A percentile compares a stretch with the other conserved stretches of the same genome.
phyloP scores from a whole-genome alignment of 306 rosid genomes.

The Acacia melanoxylon region DNA sequence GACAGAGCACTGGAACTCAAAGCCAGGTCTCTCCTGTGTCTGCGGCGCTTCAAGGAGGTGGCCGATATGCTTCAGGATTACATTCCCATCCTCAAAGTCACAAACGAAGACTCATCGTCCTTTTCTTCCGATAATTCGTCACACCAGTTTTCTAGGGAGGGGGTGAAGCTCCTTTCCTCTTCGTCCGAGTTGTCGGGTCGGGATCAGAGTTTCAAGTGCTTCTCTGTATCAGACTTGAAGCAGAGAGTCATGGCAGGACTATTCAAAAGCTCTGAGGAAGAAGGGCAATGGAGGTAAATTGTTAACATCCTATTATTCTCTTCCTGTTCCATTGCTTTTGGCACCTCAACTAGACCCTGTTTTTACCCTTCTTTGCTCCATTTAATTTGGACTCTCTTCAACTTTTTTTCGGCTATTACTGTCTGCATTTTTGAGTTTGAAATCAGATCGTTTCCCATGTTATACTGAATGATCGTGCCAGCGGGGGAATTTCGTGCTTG shows the following conservation, averaged over 20 bases:
- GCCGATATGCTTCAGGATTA: conserved; percentile 94
- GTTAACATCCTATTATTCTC: conserved; percentile 11
- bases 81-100: conserved; percentile 85
- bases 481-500: too few species aligned
- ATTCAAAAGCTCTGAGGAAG: conserved; percentile 67
- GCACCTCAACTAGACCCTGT: conserved; percentile 2
- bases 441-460: conserved; percentile 30
- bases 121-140: conserved; percentile 52
- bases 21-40: conserved; percentile 75
- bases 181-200: conserved; percentile 38
- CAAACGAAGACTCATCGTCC: conserved; percentile 61
- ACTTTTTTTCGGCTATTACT: conserved; percentile 36
- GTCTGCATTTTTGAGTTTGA: conserved; percentile 24
- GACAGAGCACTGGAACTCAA: conserved; percentile 85
- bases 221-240: conserved; percentile 91
- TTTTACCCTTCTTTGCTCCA: not conserved
- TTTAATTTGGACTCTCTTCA: not conserved
- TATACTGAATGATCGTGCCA: conserved; percentile 46
- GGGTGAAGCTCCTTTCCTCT: conserved; percentile 72
- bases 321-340: conserved; percentile 58
- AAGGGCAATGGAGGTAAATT: conserved; percentile 96
- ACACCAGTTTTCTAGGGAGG: conserved; percentile 62
- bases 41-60: conserved; percentile 81
- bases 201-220: conserved; percentile 85
- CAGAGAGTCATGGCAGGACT: conserved; percentile 91